These are phyloP conservation scores for Aspergillus sclerotioniger DNA, from an alignment of 495 filamentous ascomycete genomes.

Conservation along the genomic window DNA sequence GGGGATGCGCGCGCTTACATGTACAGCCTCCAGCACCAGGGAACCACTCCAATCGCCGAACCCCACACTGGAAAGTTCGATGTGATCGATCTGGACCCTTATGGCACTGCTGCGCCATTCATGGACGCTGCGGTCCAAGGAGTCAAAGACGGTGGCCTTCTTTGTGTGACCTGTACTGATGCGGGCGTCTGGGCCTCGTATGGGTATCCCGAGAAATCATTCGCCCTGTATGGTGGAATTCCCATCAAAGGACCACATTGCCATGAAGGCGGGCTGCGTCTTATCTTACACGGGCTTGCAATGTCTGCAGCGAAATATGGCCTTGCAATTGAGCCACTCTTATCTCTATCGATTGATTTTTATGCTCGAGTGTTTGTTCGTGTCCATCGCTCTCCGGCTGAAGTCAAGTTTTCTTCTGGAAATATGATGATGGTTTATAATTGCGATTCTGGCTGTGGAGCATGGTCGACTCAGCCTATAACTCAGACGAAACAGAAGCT, in stretches of 20 bases:
- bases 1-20: conserved; percentile 88
- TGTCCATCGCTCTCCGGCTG: conserved; percentile 68
- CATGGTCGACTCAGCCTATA: conserved; percentile 77
- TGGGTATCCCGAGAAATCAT: conserved; percentile 91
- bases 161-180: conserved; percentile 97
- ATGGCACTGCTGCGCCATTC: conserved; percentile 88
- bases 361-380: conserved; percentile 91
- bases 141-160: conserved; percentile 78
- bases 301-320: conserved; percentile 80
- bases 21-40: conserved; percentile 59
- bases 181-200: conserved; percentile 89
- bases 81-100: conserved; percentile 95
- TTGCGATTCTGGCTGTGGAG: conserved; percentile 85
- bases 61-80: conserved; percentile 57
- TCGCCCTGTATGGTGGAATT: conserved; percentile 83
- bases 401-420: conserved; percentile 84
- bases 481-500: conserved; percentile 59
- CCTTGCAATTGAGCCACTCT: conserved; percentile 83
- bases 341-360: conserved; percentile 93
- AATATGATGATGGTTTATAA: conserved; percentile 93
- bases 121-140: conserved; percentile 85
- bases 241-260: conserved; percentile 78
- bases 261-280: conserved; percentile 85
- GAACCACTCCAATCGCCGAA: conserved; percentile 7
- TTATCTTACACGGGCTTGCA: conserved; percentile 79